Evolutionary conservation across 495 filamentous ascomycete species (phyloP).

Genomic region (Cercophora sp.): DNA sequence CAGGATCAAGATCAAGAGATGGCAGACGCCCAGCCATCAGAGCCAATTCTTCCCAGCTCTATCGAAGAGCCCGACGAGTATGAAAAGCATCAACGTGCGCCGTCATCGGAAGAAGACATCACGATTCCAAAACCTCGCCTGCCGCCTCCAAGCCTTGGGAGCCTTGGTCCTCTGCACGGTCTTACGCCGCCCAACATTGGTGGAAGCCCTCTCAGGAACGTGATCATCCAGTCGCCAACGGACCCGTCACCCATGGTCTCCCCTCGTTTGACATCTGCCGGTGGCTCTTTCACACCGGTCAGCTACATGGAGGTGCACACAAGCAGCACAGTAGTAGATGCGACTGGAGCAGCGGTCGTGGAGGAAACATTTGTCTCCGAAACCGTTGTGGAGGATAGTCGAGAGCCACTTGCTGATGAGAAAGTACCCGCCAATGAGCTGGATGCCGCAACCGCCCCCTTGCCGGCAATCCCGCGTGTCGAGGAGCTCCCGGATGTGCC

Average conservation of each 20-base stretch:
- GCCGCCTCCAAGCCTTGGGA: constrained; percentile 17
- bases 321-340: constrained; percentile 9
- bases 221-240: constrained; percentile 35
- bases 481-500: background rate
- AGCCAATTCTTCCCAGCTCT: constrained; percentile 19
- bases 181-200: constrained; percentile 28
- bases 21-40: constrained; percentile 22
- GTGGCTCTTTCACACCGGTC: background rate
- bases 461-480: too few relatives aligned
- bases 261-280: constrained; percentile 1
- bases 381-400: background rate
- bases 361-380: constrained; percentile 4
- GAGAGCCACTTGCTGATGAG: background rate
- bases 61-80: constrained; percentile 27
- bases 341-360: background rate
- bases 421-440: background rate
- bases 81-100: constrained; percentile 8
- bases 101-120: constrained; percentile 18
- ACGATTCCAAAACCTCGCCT: constrained; percentile 25
- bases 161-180: constrained; percentile 10
- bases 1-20: constrained; percentile 25
- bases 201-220: constrained; percentile 47
- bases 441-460: too few relatives aligned
- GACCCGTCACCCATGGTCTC: constrained; percentile 23
- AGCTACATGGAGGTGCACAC: constrained; percentile 16